Evolutionary conservation across 1,284 basidiomycete species (phyloP), one percentile per base, ranked within the genome.

Genomic region (Laetiporus sulphureus): DNA sequence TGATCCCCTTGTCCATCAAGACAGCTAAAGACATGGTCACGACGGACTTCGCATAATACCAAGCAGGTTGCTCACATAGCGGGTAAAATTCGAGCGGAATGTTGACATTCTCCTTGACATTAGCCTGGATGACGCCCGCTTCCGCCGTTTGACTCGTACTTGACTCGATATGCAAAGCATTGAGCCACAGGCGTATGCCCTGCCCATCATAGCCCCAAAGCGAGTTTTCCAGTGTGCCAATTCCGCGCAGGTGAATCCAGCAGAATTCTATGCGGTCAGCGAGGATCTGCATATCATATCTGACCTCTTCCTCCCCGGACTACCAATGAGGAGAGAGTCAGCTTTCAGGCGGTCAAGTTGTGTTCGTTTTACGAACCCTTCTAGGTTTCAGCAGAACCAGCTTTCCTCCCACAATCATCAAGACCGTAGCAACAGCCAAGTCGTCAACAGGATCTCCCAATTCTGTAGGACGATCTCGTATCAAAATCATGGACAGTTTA

Each of bases 1-100:
- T 91, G 52, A 99, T 96, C 0, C 94, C 96, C 60, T 97, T 98
- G 61, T 98, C 93, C 88, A 99, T 95, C 16, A 99, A 73, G 4
- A 96, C 91, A 46, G 93, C 92, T 95, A 16, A 5, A n/a, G 5
- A 18, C 8, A n/a, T 8, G 44, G 39, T 33, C 39, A 34, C 10
- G 31, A 11, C 31, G 30, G 38, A 30, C 27, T 13, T 13, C 23
- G 34, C 24, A 41, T 30, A 31, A 22, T 21, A 22, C 20, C n/a
- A 31, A 45, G n/a, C 32, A 29, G 7, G 34, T 41, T 36, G 71
- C 91, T 67, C 55, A 94, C 93, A 96, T 3, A 99, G 64, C 0
- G 95, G 95, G 59, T 99, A 98, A 56, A 98, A 98, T 53, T 96
- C 90, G 7, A 98, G 68, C 1, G 83, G 77, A 39, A 99, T 89